These are phyloP conservation scores for Nothophytophthora sp. DNA, from an alignment of 352 stramenopile genomes.

Conservation along the genomic window DNA sequence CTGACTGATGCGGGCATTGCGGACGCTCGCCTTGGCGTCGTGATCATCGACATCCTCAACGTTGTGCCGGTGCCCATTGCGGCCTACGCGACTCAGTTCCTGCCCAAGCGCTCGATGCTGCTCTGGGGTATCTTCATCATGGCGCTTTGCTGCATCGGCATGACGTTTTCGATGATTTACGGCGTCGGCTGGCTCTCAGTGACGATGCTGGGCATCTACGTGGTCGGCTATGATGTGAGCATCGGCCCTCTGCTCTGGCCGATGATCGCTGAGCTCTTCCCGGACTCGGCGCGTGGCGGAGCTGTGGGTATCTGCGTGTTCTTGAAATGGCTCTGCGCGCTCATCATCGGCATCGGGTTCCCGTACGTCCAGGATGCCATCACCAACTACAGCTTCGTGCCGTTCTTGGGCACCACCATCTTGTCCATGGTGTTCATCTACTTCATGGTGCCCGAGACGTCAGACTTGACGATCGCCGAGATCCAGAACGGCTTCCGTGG, in stretches of 20 bases:
- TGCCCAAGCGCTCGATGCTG: slow-evolving; percentile 41
- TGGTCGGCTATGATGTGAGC: slow-evolving; percentile 45
- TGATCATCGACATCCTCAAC: slow-evolving; percentile 59
- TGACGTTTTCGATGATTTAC: slow-evolving; percentile 39
- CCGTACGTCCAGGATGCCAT: slow-evolving; percentile 50
- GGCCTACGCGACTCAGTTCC: slow-evolving; percentile 17
- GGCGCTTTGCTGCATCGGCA: slow-evolving; percentile 30
- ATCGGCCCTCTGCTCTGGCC: slow-evolving; percentile 55
- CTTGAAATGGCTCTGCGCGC: slow-evolving; percentile 47
- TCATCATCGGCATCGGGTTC: slow-evolving; percentile 51
- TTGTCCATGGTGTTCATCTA: slow-evolving; percentile 37
- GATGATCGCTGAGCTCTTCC: slow-evolving; percentile 48
- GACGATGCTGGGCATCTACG: slow-evolving; percentile 38
- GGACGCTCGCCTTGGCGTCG: slow-evolving; percentile 40
- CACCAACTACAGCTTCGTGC: slow-evolving; percentile 41
- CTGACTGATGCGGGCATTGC: slow-evolving; percentile 45
- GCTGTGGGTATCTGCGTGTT: slow-evolving; percentile 36
- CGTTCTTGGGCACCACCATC: slow-evolving; percentile 44
- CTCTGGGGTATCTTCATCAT: slow-evolving; percentile 41
- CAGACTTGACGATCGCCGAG: slow-evolving; percentile 52
- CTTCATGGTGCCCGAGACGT: slow-evolving; percentile 53
- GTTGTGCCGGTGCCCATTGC: slow-evolving; percentile 35
- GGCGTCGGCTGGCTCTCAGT: slow-evolving; percentile 36
- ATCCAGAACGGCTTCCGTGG: slow-evolving; percentile 45
- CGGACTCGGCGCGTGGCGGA: slow-evolving; percentile 45